Percentiles rank a stretch among this genome's conserved stretches.
phyloP scores from a whole-genome alignment of 179 eudicot species.

The Dionaea muscipula region DNA sequence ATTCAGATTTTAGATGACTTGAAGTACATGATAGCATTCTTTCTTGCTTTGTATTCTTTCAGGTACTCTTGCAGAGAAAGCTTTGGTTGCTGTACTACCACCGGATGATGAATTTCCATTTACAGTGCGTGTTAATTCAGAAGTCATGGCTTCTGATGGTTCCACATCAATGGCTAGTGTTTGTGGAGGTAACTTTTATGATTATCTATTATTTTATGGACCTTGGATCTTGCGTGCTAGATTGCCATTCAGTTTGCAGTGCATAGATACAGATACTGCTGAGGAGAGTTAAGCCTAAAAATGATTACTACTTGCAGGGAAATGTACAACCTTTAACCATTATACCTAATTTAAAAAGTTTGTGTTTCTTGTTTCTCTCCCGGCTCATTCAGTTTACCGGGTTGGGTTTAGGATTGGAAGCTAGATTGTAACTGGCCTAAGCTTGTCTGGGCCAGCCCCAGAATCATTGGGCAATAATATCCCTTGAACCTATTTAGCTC shows the following conservation, averaged over 20 bases:
- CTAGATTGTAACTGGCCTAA: too few relatives aligned
- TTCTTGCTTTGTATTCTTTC: conserved; percentile 11
- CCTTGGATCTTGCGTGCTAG: neutral
- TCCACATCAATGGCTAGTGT: conserved; percentile 99
- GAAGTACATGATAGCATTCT: neutral
- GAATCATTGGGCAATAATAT: neutral
- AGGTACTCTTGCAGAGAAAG: conserved; percentile 99
- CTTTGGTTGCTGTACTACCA: conserved; percentile 87
- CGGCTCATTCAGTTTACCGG: too few relatives aligned
- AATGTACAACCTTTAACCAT: too few relatives aligned
- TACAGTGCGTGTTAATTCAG: conserved; percentile 81
- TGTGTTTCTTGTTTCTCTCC: too few relatives aligned
- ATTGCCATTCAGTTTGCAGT: neutral
- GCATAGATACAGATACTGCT: too few relatives aligned
- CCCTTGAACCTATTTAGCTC: neutral
- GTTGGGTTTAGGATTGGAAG: too few relatives aligned
- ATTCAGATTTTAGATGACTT: neutral
- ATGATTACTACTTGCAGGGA: too few relatives aligned
- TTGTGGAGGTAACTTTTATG: conserved; percentile 61
- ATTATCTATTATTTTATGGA: neutral
- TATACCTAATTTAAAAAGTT: too few relatives aligned
- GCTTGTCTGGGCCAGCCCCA: neutral
- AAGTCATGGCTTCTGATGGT: conserved; percentile 99
- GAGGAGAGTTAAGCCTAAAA: too few relatives aligned
- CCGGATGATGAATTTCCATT: conserved; percentile 74